phyloP scores from a whole-genome alignment of 176 grass and related monocot genomes.

The Miscanthus lutarioriparius region DNA sequence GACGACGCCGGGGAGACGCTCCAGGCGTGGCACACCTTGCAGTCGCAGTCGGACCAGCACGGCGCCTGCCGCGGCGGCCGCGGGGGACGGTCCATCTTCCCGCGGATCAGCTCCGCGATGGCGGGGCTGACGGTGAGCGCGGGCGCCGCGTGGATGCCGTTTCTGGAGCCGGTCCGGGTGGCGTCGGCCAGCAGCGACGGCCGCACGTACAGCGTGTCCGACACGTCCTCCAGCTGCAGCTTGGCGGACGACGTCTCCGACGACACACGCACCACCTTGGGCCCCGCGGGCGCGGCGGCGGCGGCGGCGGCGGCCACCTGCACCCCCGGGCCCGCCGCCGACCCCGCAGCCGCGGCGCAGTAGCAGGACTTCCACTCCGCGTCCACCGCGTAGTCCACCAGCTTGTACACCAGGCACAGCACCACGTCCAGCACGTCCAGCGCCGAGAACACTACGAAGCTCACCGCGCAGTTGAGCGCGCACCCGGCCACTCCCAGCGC shows the following conservation, averaged over 20 bases:
- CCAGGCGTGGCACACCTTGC: constrained; percentile 87
- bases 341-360: constrained; percentile 42
- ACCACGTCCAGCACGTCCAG: constrained; percentile 84
- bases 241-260: constrained; percentile 39
- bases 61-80: constrained; percentile 38
- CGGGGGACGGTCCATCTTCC: constrained; percentile 56
- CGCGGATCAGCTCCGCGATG: constrained; percentile 78
- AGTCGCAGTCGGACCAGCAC: constrained; percentile 98
- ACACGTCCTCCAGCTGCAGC: constrained; percentile 95
- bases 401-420: constrained; percentile 89
- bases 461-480: constrained; percentile 62
- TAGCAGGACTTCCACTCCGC: constrained; percentile 96
- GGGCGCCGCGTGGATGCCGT: constrained; percentile 22
- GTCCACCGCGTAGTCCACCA: constrained; percentile 81
- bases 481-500: constrained; percentile 16
- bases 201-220: constrained; percentile 87
- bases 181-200: constrained; percentile 62
- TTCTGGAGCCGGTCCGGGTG: constrained; percentile 37
- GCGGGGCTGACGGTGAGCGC: constrained; percentile 62
- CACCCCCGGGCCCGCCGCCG: neutral
- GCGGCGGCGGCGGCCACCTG: neutral
- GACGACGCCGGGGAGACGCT: constrained; percentile 22
- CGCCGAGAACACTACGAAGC: constrained; percentile 90
- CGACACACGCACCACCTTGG: constrained; percentile 81
- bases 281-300: neutral